Conservation (phyloP, 305 asterid species). For the Fraxinus floribunda region DNA sequence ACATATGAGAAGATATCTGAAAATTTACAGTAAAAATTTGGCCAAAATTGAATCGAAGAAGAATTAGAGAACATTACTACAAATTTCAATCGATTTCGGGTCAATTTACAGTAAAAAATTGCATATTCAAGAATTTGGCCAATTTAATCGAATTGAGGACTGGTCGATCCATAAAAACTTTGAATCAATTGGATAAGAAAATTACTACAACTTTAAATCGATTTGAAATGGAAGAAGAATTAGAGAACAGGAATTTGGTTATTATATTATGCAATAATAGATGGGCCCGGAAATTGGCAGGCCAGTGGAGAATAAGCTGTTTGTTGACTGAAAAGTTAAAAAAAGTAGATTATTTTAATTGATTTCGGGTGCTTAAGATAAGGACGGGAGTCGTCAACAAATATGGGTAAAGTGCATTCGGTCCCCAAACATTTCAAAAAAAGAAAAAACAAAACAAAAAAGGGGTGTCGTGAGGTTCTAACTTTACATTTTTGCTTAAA, state of each 20-base stretch:
- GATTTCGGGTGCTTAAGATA: not conserved
- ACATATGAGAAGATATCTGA: constrained; percentile 37
- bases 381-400: not conserved
- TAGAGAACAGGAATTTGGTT: not conserved
- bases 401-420: not conserved
- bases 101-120: too few relatives aligned
- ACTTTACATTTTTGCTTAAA: too few relatives aligned
- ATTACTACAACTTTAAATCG: not conserved
- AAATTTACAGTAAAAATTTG: not conserved
- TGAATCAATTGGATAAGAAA: not conserved
- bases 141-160: not conserved
- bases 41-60: not conserved
- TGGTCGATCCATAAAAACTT: constrained; percentile 20
- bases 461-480: too few relatives aligned
- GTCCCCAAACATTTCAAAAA: too few relatives aligned
- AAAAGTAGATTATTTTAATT: not conserved
- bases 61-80: not conserved
- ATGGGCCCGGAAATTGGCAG: not conserved
- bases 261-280: not conserved
- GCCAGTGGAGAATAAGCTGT: not conserved
- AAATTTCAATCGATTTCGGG: not conserved
- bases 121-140: too few relatives aligned
- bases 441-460: too few relatives aligned
- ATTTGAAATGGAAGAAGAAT: not conserved
- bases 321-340: not conserved